phyloP scores from a whole-genome alignment of 2,329 filamentous ascomycete genomes.

The Calonectria multiphialidica region DNA sequence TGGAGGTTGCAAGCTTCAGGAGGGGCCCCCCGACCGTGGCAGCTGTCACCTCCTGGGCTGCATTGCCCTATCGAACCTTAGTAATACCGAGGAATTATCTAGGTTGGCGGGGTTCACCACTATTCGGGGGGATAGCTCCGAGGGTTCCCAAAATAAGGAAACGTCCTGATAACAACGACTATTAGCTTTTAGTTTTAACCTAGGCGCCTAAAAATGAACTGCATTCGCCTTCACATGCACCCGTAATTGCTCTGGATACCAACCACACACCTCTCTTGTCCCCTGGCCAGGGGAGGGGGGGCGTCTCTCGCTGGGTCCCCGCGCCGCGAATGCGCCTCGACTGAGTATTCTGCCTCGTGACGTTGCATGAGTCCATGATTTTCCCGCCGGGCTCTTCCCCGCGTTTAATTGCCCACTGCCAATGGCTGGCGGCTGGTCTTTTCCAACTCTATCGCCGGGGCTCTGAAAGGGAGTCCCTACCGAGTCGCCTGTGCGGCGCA shows the following conservation, averaged over 20 bases:
- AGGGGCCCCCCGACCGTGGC: neutral
- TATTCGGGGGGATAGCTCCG: neutral
- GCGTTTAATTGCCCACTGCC: neutral
- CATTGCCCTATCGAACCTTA: constrained; percentile 4
- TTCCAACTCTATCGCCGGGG: neutral
- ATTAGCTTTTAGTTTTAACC: neutral
- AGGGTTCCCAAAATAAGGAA: neutral
- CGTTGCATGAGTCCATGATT: neutral
- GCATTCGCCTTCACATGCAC: neutral
- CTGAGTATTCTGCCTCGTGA: constrained; percentile 2
- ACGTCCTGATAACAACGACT: neutral
- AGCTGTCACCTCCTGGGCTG: constrained; percentile 1
- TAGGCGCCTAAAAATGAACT: neutral
- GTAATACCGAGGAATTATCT: constrained; percentile 9
- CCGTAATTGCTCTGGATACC: constrained; percentile 3
- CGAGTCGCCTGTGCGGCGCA: neutral
- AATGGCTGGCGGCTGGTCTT: neutral
- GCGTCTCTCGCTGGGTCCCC: neutral
- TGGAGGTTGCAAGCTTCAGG: constrained; percentile 6
- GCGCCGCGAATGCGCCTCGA: neutral
- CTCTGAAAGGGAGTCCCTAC: neutral
- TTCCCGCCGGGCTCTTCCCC: neutral
- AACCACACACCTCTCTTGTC: neutral
- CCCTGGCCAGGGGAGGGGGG: neutral
- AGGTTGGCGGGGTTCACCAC: constrained; percentile 15